phyloP scores from a whole-genome alignment of 768 basidiomycete species.

The Hypholoma sublateritium region DNA sequence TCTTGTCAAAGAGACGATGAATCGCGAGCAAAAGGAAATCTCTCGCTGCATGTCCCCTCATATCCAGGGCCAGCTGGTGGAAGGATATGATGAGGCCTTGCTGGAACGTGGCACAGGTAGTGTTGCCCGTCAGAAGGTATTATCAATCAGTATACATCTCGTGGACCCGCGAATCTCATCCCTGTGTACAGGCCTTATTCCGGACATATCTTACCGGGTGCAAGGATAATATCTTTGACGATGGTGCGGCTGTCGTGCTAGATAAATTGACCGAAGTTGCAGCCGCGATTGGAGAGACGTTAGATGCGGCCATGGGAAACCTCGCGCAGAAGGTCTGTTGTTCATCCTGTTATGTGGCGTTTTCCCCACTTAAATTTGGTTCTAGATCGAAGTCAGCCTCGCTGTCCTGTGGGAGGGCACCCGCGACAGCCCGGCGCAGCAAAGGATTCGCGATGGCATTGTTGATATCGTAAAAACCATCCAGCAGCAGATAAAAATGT shows the following conservation, averaged over 20 bases:
- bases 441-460: conserved; percentile 36
- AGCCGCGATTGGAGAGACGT: conserved; percentile 46
- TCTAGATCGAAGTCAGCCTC: conserved; percentile 40
- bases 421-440: conserved; percentile 47
- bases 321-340: conserved; percentile 56
- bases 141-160: not conserved
- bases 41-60: conserved; percentile 58
- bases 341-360: not conserved
- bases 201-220: conserved; percentile 38
- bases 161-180: not conserved
- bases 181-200: conserved; percentile 42
- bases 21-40: conserved; percentile 56
- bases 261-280: conserved; percentile 45
- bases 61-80: conserved; percentile 47
- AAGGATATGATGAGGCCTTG: conserved; percentile 56
- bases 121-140: conserved; percentile 60
- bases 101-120: conserved; percentile 54
- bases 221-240: conserved; percentile 53
- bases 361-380: not conserved
- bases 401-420: conserved; percentile 60
- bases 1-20: conserved; percentile 49
- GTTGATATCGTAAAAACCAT: conserved; percentile 38
- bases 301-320: conserved; percentile 43
- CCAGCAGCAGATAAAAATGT: conserved; percentile 42
- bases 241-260: conserved; percentile 51